phyloP scores from a whole-genome alignment of 371 early-diverging fungal species.

The Actinomortierella ambigua region DNA sequence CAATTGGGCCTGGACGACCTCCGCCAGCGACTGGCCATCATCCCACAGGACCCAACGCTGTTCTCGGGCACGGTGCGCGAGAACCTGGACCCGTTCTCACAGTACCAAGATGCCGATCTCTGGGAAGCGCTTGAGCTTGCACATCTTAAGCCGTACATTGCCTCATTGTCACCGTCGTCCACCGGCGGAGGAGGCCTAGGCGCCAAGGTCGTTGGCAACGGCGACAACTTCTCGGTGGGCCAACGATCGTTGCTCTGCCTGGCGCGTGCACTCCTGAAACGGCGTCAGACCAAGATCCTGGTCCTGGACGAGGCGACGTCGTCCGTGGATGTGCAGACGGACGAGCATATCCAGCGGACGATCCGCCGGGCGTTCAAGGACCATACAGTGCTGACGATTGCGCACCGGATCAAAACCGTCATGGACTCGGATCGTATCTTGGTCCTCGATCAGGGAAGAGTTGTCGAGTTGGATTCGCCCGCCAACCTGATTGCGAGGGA shows the following conservation, averaged over 20 bases:
- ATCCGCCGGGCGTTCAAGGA: slow-evolving; percentile 74
- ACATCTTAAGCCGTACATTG: slow-evolving; percentile 58
- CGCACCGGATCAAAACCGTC: slow-evolving; percentile 86
- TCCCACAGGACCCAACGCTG: slow-evolving; percentile 75
- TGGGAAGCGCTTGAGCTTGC: slow-evolving; percentile 69
- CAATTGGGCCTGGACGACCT: slow-evolving; percentile 68
- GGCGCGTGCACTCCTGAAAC: slow-evolving; percentile 82
- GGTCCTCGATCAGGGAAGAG: slow-evolving; percentile 77
- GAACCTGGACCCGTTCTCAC: slow-evolving; percentile 72
- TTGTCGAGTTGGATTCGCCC: slow-evolving; percentile 78
- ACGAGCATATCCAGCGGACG: slow-evolving; percentile 78
- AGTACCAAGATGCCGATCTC: slow-evolving; percentile 64
- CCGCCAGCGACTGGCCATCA: slow-evolving; percentile 73
- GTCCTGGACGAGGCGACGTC: slow-evolving; percentile 90
- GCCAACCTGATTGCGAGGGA: slow-evolving; percentile 46
- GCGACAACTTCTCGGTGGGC: slow-evolving; percentile 83
- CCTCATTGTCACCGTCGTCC: slow-evolving; percentile 46
- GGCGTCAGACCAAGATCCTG: slow-evolving; percentile 69
- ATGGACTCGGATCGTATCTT: slow-evolving; percentile 90
- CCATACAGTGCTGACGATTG: slow-evolving; percentile 75
- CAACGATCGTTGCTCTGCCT: slow-evolving; percentile 88
- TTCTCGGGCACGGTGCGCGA: slow-evolving; percentile 70
- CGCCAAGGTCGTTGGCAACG: slow-evolving; percentile 64
- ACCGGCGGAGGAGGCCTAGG: slow-evolving; percentile 49
- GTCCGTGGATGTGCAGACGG: slow-evolving; percentile 78